Evolutionary conservation across 1,139 yeast genomes (phyloP).

Genomic region (Yamadazyma jaroonii): DNA sequence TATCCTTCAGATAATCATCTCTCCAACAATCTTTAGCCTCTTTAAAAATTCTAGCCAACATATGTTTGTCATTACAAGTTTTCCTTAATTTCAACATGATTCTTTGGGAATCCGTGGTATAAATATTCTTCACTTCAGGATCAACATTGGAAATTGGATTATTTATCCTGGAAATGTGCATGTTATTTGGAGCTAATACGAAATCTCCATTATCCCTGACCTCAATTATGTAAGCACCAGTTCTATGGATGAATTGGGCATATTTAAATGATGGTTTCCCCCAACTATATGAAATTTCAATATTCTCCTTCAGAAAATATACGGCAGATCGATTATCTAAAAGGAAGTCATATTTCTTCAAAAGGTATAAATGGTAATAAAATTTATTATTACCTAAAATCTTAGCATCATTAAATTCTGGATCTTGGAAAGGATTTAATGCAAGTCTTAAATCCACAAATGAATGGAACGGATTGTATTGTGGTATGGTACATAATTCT

Average conservation of each 20-base stretch:
- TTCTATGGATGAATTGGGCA: conserved; percentile 84
- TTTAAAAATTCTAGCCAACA: conserved; percentile 50
- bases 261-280: conserved; percentile 79
- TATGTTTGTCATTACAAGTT: conserved; percentile 52
- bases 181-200: conserved; percentile 77
- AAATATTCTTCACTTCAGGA: conserved; percentile 22
- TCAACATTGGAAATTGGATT: conserved; percentile 17
- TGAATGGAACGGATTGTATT: conserved; percentile 82
- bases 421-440: conserved; percentile 64
- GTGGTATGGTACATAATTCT: conserved; percentile 76
- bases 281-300: conserved; percentile 80
- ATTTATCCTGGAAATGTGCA: conserved; percentile 65
- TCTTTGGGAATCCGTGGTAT: conserved; percentile 59
- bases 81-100: conserved; percentile 68
- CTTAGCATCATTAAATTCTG: conserved; percentile 52
- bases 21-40: conserved; percentile 56
- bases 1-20: conserved; percentile 24
- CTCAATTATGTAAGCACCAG: conserved; percentile 90
- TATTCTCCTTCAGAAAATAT: conserved; percentile 51
- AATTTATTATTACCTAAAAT: conserved; percentile 47
- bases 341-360: conserved; percentile 69
- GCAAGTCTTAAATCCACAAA: conserved; percentile 66
- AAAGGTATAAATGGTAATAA: conserved; percentile 61
- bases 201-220: conserved; percentile 78
- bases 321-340: conserved; percentile 78